Evolutionary conservation across 2,329 filamentous ascomycete species (phyloP).

Genomic region (Cladophialophora carrionii): DNA sequence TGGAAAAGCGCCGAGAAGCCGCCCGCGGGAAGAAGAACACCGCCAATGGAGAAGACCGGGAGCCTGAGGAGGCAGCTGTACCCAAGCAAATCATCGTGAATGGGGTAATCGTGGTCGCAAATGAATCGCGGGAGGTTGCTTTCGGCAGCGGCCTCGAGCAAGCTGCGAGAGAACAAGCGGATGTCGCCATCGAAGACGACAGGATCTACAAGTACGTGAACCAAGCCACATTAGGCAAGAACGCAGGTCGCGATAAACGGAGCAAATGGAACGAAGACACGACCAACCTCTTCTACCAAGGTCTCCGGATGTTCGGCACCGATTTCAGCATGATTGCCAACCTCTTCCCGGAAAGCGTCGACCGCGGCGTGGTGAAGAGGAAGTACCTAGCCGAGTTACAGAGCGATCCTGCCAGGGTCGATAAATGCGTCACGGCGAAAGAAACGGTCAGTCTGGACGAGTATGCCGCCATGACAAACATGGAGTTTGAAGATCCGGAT

Average conservation of each 20-base stretch:
- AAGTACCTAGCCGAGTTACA: conserved; percentile 67
- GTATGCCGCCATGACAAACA: conserved; percentile 53
- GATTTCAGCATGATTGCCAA: conserved; percentile 65
- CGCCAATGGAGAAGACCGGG: conserved; percentile 26
- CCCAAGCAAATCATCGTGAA: conserved; percentile 60
- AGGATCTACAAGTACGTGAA: conserved; percentile 54
- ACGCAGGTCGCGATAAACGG: conserved; percentile 50
- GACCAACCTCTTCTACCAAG: conserved; percentile 66
- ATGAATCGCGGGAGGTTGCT: conserved; percentile 58
- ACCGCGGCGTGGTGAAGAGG: conserved; percentile 64
- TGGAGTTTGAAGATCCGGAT: conserved; percentile 50
- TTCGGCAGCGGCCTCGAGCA: conserved; percentile 57
- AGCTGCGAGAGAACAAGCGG: conserved; percentile 50
- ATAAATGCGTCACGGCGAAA: conserved; percentile 53
- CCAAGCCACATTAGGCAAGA: conserved; percentile 52
- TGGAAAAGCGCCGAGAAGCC: conserved; percentile 41
- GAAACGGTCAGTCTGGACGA: conserved; percentile 50
- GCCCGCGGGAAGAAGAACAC: conserved; percentile 28
- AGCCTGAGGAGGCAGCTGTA: conserved; percentile 39
- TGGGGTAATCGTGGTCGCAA: conserved; percentile 60
- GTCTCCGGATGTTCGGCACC: conserved; percentile 65
- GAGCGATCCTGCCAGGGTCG: conserved; percentile 57
- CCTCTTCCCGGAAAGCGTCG: conserved; percentile 60
- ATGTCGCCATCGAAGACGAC: conserved; percentile 49
- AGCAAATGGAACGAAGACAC: conserved; percentile 62